Percentiles rank a stretch among this genome's conserved stretches.
Evolutionary conservation across 2,329 filamentous ascomycete species (phyloP).

Genomic region (Penicillium griseofulvum): DNA sequence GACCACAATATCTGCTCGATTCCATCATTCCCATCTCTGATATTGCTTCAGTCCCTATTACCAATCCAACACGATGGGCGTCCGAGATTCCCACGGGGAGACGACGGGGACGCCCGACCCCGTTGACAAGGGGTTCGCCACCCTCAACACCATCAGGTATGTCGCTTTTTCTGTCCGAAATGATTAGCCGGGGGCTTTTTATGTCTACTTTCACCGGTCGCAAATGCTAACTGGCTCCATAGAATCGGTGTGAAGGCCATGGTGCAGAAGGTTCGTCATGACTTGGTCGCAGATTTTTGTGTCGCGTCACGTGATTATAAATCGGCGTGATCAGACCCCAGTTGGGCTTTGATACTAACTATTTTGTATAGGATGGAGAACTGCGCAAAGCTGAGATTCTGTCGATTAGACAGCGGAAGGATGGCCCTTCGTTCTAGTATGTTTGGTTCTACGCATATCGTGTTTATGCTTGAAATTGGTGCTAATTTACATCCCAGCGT

Average conservation of each 20-base stretch:
- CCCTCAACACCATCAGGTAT: constrained; percentile 76
- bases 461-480: neutral
- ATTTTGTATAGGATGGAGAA: constrained; percentile 63
- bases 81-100: constrained; percentile 55
- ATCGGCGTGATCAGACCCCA: neutral
- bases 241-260: constrained; percentile 67
- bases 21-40: constrained; percentile 8
- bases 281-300: constrained; percentile 17
- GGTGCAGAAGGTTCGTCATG: constrained; percentile 63
- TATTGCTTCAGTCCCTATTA: neutral
- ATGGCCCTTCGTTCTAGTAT: constrained; percentile 78
- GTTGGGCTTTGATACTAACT: constrained; percentile 8
- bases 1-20: neutral
- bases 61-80: constrained; percentile 48
- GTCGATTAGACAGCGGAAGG: constrained; percentile 88
- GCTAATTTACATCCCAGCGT: constrained; percentile 51
- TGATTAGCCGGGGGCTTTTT: constrained; percentile 2
- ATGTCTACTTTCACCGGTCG: constrained; percentile 33
- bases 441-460: constrained; percentile 12
- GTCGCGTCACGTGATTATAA: constrained; percentile 32
- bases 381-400: constrained; percentile 91
- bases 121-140: constrained; percentile 76
- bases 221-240: constrained; percentile 31
- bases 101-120: constrained; percentile 56
- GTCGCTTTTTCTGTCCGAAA: constrained; percentile 31